phyloP scores from a whole-genome alignment of 2,329 filamentous ascomycete genomes.

The Verticillium alfalfae region DNA sequence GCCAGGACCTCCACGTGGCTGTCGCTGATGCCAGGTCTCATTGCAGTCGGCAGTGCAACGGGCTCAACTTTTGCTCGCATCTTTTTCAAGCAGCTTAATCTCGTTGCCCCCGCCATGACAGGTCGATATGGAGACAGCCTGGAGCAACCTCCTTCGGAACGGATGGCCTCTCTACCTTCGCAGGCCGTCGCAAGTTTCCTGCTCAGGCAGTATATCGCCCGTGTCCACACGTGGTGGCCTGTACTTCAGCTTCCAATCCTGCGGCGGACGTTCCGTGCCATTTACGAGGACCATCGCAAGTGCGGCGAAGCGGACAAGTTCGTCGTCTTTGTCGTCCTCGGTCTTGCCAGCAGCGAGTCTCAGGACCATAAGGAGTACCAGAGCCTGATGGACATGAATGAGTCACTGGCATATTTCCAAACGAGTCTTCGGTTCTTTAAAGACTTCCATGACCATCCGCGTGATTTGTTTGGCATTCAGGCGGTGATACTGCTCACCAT shows the following conservation, averaged over 20 bases:
- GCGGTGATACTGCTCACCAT: conserved; percentile 14
- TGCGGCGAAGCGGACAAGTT: conserved; percentile 12
- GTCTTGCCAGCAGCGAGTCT: conserved; percentile 12
- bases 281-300: conserved; percentile 10
- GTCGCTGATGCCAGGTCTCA: not conserved
- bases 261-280: conserved; percentile 5
- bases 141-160: not conserved
- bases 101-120: not conserved
- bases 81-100: conserved; percentile 16
- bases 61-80: conserved; percentile 18
- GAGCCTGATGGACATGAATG: conserved; percentile 15
- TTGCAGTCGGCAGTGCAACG: conserved; percentile 14
- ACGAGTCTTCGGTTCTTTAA: conserved; percentile 15
- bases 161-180: conserved; percentile 14
- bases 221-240: conserved; percentile 19
- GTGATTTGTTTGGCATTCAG: conserved; percentile 14
- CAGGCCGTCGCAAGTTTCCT: conserved; percentile 10
- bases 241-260: conserved; percentile 14
- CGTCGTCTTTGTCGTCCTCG: conserved; percentile 11
- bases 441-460: conserved; percentile 11
- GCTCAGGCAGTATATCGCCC: conserved; percentile 13
- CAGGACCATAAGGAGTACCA: conserved; percentile 8
- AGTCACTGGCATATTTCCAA: conserved; percentile 13
- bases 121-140: not conserved
- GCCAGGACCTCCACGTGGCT: no score